Evolutionary conservation across 345 rosid genomes (phyloP).

Genomic region (Ceriops tagal): DNA sequence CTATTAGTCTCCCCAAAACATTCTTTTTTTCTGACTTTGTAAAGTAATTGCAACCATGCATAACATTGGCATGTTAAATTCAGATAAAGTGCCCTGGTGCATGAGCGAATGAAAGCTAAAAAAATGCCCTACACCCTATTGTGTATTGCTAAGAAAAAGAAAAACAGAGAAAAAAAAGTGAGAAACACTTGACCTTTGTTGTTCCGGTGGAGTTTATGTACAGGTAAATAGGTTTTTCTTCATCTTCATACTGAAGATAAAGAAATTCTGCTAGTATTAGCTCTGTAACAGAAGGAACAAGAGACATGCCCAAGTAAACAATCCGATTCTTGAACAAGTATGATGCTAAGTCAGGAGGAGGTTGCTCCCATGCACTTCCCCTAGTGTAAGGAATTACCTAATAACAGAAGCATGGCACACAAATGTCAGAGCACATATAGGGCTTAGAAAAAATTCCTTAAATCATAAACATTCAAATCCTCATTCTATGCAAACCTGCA

Average conservation of each 20-base stretch:
- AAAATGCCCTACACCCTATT: too few relatives aligned
- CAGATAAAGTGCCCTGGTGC: too few relatives aligned
- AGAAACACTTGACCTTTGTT: conserved; percentile 48
- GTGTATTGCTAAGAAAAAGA: too few relatives aligned
- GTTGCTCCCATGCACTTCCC: conserved; percentile 81
- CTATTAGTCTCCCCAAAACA: too few relatives aligned
- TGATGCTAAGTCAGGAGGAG: conserved; percentile 91
- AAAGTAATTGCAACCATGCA: too few relatives aligned
- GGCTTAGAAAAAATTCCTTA: background rate
- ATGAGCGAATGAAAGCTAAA: too few relatives aligned
- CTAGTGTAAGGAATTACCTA: conserved; percentile 81
- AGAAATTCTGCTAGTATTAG: conserved; percentile 79
- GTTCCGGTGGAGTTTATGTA: conserved; percentile 96
- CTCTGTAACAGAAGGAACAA: conserved; percentile 89
- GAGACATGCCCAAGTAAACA: conserved; percentile 94
- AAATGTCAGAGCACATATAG: background rate
- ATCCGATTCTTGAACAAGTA: conserved; percentile 75
- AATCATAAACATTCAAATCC: background rate
- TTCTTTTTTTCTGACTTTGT: too few relatives aligned
- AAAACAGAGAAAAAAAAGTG: too few relatives aligned
- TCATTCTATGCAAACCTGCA: background rate
- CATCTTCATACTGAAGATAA: conserved; percentile 82
- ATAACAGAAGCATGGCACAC: conserved; percentile 1
- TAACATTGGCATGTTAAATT: too few relatives aligned
- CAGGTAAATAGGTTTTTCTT: conserved; percentile 76